Base-by-base conservation (phyloP, 164 flowering plant species). In the Saururus chinensis region DNA sequence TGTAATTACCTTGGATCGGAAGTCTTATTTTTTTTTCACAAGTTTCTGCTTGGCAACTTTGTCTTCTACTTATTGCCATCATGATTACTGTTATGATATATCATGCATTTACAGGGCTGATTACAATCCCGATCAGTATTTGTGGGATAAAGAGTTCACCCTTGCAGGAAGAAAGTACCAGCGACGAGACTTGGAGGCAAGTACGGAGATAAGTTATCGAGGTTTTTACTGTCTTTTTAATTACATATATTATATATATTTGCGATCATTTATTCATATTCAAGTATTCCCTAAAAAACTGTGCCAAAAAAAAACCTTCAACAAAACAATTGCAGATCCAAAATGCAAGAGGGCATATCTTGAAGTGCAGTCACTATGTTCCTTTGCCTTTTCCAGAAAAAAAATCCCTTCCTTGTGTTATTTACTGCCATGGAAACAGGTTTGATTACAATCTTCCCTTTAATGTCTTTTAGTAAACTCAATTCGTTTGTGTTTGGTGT, bases 371-470 rank as follows among this genome's bases (percentile, higher is more conserved):
- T 71, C 98, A 92, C 78, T 92, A 92, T 70, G 64, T 85, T 40
- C 98, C 98, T 57, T 77, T 87, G 9, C 70, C 71, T 62, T 68
- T 72, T 64, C 88, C 88, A 0, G 89, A 82, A 68, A 85, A 81
- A 52, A 70, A 79, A n/a, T 71, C 86, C 64, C 84, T 92, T 52
- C 98, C 98, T 40, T 92, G 98, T 86, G 98, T 92, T 60, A 78
- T 92, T 62, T 92, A 92, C 74, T 92, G 98, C 75, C 98, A 92
- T 71, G 98, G 98, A 62, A 92, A 92, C 76, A 92, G 98, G 98
- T 85, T 35, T 62, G 51, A 19, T 53, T 52, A 9, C 58, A 30
- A 30, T 53, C 35, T 45, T 40, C 4, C 22, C 11, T 62, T 20
- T 20, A 17, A 19, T 35, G 23, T 20, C 9, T 7, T 11, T 19